Evolutionary conservation across 1,139 yeast species (phyloP), one percentile per base, ranked within the genome.

Genomic region (Kazachstania sp.): DNA sequence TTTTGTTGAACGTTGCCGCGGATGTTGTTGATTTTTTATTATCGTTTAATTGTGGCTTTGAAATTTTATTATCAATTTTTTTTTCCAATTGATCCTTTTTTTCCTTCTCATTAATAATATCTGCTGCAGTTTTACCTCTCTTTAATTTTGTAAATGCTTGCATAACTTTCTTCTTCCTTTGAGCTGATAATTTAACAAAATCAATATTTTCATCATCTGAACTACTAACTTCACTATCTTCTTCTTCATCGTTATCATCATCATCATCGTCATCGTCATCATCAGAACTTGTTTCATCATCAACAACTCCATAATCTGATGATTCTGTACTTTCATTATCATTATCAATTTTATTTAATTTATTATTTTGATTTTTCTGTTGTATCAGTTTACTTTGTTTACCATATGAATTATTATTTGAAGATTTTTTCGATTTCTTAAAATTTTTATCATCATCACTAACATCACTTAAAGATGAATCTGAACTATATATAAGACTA

Each of bases 181-280:
- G 83, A 8, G 82, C 85, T 40, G 84, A 84, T 50, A 83, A 66
- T 61, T 76, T 78, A 15, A 83, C 84, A 60, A 81, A 82, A 64
- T 83, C 92, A 3, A 82, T 79, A 55, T 79, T 82, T 34, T 79
- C 79, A 55, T 82, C 88, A 53, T 80, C 83, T 1, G 78, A 73
- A 13, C 81, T 77, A 4, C 81, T 74, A 26, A 66, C 70, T 18
- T 66, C 71, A 20, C 66, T 73, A 30, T 64, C 70, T 5, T 66
- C 71, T 4, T 69, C 70, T 9, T 57, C 61, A 19, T 61, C n/a
- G n/a, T n/a, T n/a, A n/a, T 65, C 44, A n/a, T n/a, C n/a, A n/a
- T n/a, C n/a, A n/a, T 54, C 66, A 39, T 59, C 69, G n/a, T 60
- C 67, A 13, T 59, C 59, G 30, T 54, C 59, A 29, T 49, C 61